Base-by-base conservation (phyloP, 345 rosid species). In the Sisymbrium irio region DNA sequence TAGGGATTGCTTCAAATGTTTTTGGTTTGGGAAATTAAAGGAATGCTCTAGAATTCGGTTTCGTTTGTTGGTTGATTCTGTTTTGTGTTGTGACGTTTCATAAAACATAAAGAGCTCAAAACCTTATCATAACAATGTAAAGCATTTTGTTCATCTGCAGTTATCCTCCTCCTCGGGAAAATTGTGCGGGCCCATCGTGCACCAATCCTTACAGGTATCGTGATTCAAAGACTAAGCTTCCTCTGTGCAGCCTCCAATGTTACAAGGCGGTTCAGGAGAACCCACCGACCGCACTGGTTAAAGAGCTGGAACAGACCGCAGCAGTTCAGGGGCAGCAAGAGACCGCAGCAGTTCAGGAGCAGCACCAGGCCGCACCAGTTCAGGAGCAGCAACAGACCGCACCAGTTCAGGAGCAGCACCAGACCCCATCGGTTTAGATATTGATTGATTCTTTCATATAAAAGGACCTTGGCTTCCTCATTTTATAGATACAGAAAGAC, bases 211-310 rank as follows among this genome's bases (percentile, higher is more conserved):
- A 79, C 84, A 92, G 65, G 81, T 95, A 95, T 58, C 84, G 97
- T n/a, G 89, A 95, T 82, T 88, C 97, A 2, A 92, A 92, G 83
- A 82, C 93, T 0, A 88, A 85, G 75, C 79, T 87, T 56, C 98
- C 99, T 41, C 95, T 95, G 18, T 92, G 99, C 84, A 95, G 99
- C 77, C 88, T 95, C 64, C 76, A 78, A 68, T 95, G 99, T 79
- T 95, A 95, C 84, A 92, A 85, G 81, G 97, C 93, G 44, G 69
- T 92, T 74, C 89, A 77, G 59, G 28, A 27, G 28, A 3, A 27
- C 4, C 28, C 2, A 27, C 28, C 2, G 28, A 27, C 28, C 28
- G 28, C 28, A 27, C 28, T 4, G 3, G 28, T 27, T 27, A 3
- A 27, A 4, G 33, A 30, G 33, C 33, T 4, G 33, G 7, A 30